These are phyloP conservation scores for Ogataea neopini DNA, from an alignment of 805 yeast species.

Conservation along the genomic window DNA sequence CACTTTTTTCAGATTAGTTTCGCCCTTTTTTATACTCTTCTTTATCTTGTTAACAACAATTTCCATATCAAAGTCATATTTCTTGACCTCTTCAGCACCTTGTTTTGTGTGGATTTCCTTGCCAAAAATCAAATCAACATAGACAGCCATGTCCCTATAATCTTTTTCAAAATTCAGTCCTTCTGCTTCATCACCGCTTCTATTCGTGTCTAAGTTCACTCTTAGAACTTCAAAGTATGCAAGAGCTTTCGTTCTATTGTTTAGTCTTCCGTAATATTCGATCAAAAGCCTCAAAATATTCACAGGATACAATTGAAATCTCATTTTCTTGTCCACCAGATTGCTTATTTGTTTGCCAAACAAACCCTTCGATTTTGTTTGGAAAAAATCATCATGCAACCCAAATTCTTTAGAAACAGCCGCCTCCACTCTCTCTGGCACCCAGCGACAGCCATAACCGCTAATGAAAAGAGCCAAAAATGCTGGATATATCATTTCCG, in stretches of 20 bases:
- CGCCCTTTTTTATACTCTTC: background rate
- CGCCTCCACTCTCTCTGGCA: background rate
- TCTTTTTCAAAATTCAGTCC: background rate
- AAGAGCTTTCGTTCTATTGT: background rate
- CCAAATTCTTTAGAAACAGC: background rate
- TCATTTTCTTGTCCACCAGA: background rate
- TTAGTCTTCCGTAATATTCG: no score
- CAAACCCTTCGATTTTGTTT: background rate
- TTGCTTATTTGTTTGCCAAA: no score
- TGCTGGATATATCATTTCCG: background rate
- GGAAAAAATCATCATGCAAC: background rate
- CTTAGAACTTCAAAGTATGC: conserved; percentile 5
- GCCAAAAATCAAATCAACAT: background rate
- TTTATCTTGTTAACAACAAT: background rate
- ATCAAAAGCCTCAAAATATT: background rate
- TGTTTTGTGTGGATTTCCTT: background rate
- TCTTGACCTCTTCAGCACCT: background rate
- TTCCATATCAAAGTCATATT: background rate
- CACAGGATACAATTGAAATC: conserved; percentile 4
- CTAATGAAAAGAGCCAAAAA: background rate
- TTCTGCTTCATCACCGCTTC: background rate
- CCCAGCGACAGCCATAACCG: background rate
- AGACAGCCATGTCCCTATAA: background rate
- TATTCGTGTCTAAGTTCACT: background rate
- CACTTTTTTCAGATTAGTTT: background rate